phyloP scores from a whole-genome alignment of 2,329 filamentous ascomycete genomes.

The Aspergillus candidus region DNA sequence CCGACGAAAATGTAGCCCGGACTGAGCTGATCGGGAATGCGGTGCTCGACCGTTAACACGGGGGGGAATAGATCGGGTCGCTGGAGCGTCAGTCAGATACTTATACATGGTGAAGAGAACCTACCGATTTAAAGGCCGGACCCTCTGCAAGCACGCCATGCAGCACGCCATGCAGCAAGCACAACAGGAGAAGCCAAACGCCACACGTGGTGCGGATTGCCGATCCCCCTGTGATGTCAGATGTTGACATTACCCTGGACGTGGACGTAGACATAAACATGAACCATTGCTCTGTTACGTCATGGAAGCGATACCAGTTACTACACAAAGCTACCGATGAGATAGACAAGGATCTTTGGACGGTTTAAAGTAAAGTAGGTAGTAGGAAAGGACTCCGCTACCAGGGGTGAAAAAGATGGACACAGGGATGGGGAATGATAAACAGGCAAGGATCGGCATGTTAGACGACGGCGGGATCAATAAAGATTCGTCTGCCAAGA shows the following conservation, averaged over 20 bases:
- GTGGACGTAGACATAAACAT: no score
- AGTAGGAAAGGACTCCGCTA: neutral
- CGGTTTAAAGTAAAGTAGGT: neutral
- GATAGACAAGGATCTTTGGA: no score
- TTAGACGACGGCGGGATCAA: neutral
- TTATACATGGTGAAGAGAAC: conserved; percentile 6
- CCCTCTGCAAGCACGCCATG: conserved; percentile 22
- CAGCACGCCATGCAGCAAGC: conserved; percentile 16
- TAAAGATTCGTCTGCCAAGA: no score
- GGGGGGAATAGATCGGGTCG: conserved; percentile 37
- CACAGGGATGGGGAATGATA: no score
- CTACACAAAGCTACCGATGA: no score
- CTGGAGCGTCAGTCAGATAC: neutral
- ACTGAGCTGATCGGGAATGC: conserved; percentile 27
- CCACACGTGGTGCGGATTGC: conserved; percentile 8
- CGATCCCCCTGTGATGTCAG: conserved; percentile 8
- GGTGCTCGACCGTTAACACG: conserved; percentile 26
- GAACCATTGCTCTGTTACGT: no score
- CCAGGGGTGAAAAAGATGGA: neutral
- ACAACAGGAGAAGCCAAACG: conserved; percentile 11
- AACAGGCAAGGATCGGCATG: no score
- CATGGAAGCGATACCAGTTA: no score
- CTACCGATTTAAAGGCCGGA: conserved; percentile 33
- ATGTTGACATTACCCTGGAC: conserved; percentile 17
- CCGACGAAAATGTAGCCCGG: conserved; percentile 49